Conservation (phyloP, 192 early-diverging fungal species). For the Podila epicladia region DNA sequence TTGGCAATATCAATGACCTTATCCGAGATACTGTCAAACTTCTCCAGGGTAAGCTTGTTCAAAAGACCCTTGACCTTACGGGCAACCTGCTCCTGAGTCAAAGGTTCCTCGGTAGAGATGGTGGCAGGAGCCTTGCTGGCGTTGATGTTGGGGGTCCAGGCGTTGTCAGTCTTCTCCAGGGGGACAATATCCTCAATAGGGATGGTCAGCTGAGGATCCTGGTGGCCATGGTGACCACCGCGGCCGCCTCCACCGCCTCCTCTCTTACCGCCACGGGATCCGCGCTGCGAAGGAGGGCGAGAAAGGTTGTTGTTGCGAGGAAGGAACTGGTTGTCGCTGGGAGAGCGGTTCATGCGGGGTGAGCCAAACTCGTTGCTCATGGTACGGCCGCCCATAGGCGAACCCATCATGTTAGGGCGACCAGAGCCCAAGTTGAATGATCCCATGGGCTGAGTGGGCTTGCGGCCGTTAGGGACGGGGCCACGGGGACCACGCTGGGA, state of each 20-base stretch:
- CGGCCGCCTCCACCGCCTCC: slow-evolving; percentile 57
- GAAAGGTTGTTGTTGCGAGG: slow-evolving; percentile 40
- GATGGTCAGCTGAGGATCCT: slow-evolving; percentile 59
- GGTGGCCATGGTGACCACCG: slow-evolving; percentile 61
- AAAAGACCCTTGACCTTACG: slow-evolving; percentile 91
- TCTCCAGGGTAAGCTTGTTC: slow-evolving; percentile 98
- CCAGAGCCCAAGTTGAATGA: slow-evolving; percentile 55
- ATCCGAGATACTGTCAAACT: slow-evolving; percentile 88
- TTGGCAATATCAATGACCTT: slow-evolving; percentile 87
- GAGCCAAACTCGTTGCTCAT: slow-evolving; percentile 44
- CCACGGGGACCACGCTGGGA: slow-evolving; percentile 24
- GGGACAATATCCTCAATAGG: slow-evolving; percentile 76
- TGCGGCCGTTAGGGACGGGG: slow-evolving; percentile 47
- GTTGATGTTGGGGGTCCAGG: slow-evolving; percentile 76
- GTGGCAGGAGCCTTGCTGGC: slow-evolving; percentile 50
- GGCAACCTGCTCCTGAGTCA: slow-evolving; percentile 67
- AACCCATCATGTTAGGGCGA: slow-evolving; percentile 42
- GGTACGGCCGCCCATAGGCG: slow-evolving; percentile 55
- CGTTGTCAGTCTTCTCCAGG: slow-evolving; percentile 82
- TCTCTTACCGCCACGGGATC: slow-evolving; percentile 58
- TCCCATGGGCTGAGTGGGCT: slow-evolving; percentile 42
- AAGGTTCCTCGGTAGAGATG: slow-evolving; percentile 52
- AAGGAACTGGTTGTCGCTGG: slow-evolving; percentile 24
- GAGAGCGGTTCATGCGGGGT: slow-evolving; percentile 27
- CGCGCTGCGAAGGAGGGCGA: slow-evolving; percentile 57